Conservation (phyloP, 352 stramenopile species). For the Globisporangium iwayamae region DNA sequence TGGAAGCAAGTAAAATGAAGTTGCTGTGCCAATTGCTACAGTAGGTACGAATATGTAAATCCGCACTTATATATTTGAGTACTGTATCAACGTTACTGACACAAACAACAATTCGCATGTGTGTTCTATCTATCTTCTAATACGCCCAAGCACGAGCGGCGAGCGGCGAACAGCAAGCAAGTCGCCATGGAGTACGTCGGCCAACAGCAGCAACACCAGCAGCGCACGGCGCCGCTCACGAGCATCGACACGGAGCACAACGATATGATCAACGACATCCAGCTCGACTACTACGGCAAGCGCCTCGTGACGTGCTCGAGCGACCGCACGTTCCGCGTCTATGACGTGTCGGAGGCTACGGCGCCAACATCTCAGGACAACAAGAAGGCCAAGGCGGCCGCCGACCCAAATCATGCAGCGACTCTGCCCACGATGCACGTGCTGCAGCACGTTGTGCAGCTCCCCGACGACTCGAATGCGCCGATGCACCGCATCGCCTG, state of each 20-base stretch:
- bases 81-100: no score
- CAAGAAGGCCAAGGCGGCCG: constrained; percentile 15
- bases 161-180: neutral
- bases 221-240: constrained; percentile 36
- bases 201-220: constrained; percentile 21
- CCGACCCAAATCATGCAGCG: neutral
- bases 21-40: no score
- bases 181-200: constrained; percentile 15
- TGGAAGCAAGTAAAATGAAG: no score
- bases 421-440: constrained; percentile 18
- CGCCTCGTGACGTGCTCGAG: constrained; percentile 76
- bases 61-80: no score
- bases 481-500: constrained; percentile 78
- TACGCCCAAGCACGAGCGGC: no score
- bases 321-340: constrained; percentile 82
- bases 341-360: constrained; percentile 67
- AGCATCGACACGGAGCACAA: constrained; percentile 87
- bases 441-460: constrained; percentile 62
- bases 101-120: no score
- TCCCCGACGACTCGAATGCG: constrained; percentile 61
- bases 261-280: constrained; percentile 88
- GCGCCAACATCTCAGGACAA: constrained; percentile 4
- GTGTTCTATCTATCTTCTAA: no score
- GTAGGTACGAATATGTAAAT: no score
- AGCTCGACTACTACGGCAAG: constrained; percentile 88